A percentile compares a stretch with the other conserved stretches of the same genome.
Conservation (phyloP, 139 green algal species). For the Raphidocelis subcapitata region DNA sequence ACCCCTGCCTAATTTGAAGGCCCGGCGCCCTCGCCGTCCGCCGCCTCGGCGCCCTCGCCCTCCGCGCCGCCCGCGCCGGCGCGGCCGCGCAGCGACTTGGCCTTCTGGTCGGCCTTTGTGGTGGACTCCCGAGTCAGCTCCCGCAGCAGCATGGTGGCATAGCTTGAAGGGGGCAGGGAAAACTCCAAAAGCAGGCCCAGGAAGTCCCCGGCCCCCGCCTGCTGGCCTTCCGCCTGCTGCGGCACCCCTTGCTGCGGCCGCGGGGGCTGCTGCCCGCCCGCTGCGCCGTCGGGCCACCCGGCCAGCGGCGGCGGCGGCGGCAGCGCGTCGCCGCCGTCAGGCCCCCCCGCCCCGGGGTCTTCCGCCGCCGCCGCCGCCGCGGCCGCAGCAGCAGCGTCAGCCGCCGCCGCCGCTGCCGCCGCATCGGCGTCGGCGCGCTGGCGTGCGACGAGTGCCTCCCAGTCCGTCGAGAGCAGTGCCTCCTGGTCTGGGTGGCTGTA, state of each 20-base stretch:
- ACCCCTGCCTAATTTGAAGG: no score
- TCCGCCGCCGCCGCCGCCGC: neutral
- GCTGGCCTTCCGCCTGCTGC: neutral
- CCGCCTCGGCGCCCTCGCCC: no score
- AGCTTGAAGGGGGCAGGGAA: conserved; percentile 75
- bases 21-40: no score
- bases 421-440: neutral
- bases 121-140: conserved; percentile 73
- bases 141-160: conserved; percentile 94
- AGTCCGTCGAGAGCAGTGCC: conserved; percentile 51
- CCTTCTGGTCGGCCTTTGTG: conserved; percentile 21
- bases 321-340: neutral
- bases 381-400: neutral
- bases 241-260: neutral
- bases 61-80: neutral
- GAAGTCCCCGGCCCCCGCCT: conserved; percentile 8
- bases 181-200: conserved; percentile 77
- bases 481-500: conserved; percentile 67
- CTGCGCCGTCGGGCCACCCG: no score
- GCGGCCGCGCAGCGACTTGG: conserved; percentile 4
- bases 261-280: no score
- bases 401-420: neutral
- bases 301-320: neutral
- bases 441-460: conserved; percentile 31
- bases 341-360: neutral